Evolutionary conservation across 192 early-diverging fungal species (phyloP), one percentile per base, ranked within the genome.

Genomic region (Diversispora epigaea): DNA sequence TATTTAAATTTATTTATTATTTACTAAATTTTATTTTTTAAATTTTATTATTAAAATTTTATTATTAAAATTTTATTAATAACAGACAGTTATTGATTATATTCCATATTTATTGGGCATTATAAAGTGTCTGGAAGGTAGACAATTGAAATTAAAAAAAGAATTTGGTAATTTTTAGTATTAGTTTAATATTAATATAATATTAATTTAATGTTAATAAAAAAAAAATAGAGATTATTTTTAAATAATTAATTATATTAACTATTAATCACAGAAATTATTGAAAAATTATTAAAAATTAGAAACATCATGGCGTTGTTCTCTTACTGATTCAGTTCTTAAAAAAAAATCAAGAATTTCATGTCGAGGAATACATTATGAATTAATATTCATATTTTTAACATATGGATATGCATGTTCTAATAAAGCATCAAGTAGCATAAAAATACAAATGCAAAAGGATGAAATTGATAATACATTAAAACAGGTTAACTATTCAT

Each of bases 241-340:
- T 32, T 32, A 32, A 32, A 32, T 32, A 32, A 32, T 32, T 32
- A 32, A 32, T 32, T 32, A 32, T 32, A 32, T 32, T 32, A 32
- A 32, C 2, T 2, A 32, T 32, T 32, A 32, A 32, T 32, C 2
- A 5, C 21, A 40, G 14, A 57, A 46, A 41, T 32, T 12, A 39
- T 40, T 40, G 25, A 14, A 14, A 39, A 39, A 12, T 64, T 43
- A 44, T 19, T 74, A 17, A 41, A 17, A n/a, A 8, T 44, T 75
- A 87, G 86, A 84, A 71, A 84, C 84, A n/a, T 84, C 83, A 77
- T 88, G 87, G 87, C 82, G 85, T 5, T 88, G 84, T 6, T 82
- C 86, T 12, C 56, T 87, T 4, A 84, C 82, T 61, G 83, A 80
- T 46, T 75, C 78, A 46, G 77, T 82, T n/a, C 77, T 83, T 1